These are phyloP conservation scores for Paraconiothyrium brasiliense DNA, from an alignment of 2,329 filamentous ascomycete species.

Conservation along the genomic window DNA sequence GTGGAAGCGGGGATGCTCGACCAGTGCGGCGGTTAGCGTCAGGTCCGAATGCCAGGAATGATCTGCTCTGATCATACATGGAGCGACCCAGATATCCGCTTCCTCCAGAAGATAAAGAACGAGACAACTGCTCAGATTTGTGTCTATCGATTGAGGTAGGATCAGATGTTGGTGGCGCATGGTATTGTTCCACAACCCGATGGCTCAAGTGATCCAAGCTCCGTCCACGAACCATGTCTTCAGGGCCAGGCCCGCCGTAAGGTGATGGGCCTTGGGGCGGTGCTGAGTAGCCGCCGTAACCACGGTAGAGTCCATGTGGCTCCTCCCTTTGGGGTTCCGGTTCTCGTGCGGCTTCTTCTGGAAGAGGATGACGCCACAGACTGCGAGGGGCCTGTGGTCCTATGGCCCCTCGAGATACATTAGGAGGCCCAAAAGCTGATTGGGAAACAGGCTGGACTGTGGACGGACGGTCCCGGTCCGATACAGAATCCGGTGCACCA, in stretches of 20 bases:
- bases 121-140: slow-evolving; percentile 44
- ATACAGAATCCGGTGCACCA: slow-evolving; percentile 26
- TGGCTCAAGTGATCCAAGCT: slow-evolving; percentile 45
- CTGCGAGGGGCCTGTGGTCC: slow-evolving; percentile 34
- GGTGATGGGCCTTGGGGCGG: slow-evolving; percentile 34
- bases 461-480: slow-evolving; percentile 45
- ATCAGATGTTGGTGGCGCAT: slow-evolving; percentile 51
- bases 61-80: slow-evolving; percentile 62
- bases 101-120: slow-evolving; percentile 47
- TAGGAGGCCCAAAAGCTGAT: slow-evolving; percentile 49
- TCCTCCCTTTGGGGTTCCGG: slow-evolving; percentile 44
- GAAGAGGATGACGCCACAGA: slow-evolving; percentile 43
- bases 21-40: slow-evolving; percentile 85
- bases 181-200: slow-evolving; percentile 50
- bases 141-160: slow-evolving; percentile 46
- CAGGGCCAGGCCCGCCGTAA: slow-evolving; percentile 34
- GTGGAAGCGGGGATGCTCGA: slow-evolving; percentile 85
- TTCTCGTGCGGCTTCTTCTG: slow-evolving; percentile 39
- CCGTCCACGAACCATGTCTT: slow-evolving; percentile 45
- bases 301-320: slow-evolving; percentile 36
- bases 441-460: slow-evolving; percentile 53
- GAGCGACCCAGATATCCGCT: slow-evolving; percentile 34
- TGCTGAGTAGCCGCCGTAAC: slow-evolving; percentile 43
- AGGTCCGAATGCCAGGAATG: slow-evolving; percentile 74
- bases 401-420: slow-evolving; percentile 31